Conservation (phyloP, 2,329 filamentous ascomycete genomes). For the Leptographium flavum region DNA sequence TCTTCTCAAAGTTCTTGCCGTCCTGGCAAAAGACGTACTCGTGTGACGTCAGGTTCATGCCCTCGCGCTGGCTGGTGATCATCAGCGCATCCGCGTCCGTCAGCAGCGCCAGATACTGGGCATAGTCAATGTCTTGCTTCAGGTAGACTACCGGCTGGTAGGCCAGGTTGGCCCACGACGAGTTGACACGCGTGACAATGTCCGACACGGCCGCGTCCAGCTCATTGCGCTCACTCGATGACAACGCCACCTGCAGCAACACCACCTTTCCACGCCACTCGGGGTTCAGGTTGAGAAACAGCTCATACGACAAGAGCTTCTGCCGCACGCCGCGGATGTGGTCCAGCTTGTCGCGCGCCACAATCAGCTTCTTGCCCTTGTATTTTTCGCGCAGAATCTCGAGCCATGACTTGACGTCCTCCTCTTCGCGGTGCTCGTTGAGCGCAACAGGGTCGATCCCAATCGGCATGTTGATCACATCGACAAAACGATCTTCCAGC, state of each 20-base stretch:
- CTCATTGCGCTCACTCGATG: constrained; percentile 75
- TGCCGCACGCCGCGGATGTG: constrained; percentile 83
- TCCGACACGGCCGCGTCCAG: constrained; percentile 80
- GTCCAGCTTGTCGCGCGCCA: constrained; percentile 88
- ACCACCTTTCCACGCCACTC: constrained; percentile 81
- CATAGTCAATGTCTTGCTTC: constrained; percentile 85
- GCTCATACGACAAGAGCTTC: constrained; percentile 81
- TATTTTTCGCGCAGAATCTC: constrained; percentile 71
- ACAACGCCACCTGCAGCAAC: constrained; percentile 85
- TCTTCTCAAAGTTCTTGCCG: constrained; percentile 57
- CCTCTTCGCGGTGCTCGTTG: constrained; percentile 52
- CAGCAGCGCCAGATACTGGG: constrained; percentile 83
- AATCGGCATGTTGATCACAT: constrained; percentile 73
- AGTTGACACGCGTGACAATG: constrained; percentile 90
- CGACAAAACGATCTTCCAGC: constrained; percentile 83
- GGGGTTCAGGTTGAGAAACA: constrained; percentile 89
- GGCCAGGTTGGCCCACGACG: constrained; percentile 74
- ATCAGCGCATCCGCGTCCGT: constrained; percentile 84
- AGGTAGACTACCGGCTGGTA: constrained; percentile 90
- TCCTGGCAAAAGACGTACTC: constrained; percentile 93
- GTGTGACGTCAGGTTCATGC: constrained; percentile 93
- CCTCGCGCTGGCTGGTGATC: constrained; percentile 89
- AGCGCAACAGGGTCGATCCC: constrained; percentile 78
- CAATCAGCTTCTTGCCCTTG: constrained; percentile 76
- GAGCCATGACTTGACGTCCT: constrained; percentile 66